Conservation (phyloP, 2,329 filamentous ascomycete genomes). For the Fusarium decemcellulare region DNA sequence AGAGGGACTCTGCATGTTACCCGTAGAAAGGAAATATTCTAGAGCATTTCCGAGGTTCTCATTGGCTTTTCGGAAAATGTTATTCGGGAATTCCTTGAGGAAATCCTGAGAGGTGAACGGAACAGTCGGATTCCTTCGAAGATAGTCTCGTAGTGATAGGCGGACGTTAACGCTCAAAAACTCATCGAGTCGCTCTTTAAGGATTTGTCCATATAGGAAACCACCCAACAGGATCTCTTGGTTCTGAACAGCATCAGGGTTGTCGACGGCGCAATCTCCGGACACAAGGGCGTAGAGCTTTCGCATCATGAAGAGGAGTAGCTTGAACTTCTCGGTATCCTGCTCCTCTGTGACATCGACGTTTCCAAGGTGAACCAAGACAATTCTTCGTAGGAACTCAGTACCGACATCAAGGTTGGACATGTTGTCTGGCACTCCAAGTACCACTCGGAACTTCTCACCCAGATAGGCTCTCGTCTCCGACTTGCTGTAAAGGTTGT, state of each 20-base stretch:
- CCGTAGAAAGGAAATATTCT: conserved; percentile 97
- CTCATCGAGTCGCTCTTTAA: conserved; percentile 96
- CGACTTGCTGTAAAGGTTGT: conserved; percentile 84
- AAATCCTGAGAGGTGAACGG: conserved; percentile 86
- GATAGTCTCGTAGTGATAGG: conserved; percentile 68
- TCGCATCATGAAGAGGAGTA: conserved; percentile 95
- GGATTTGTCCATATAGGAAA: conserved; percentile 93
- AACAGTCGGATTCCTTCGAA: conserved; percentile 70
- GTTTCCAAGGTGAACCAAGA: conserved; percentile 92
- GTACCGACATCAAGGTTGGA: conserved; percentile 91
- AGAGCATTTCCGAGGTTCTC: conserved; percentile 90
- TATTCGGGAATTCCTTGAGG: conserved; percentile 81
- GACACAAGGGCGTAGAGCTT: conserved; percentile 95
- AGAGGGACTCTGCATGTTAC: conserved; percentile 91
- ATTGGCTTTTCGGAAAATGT: conserved; percentile 85
- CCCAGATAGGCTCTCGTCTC: conserved; percentile 91
- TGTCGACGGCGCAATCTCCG: conserved; percentile 93
- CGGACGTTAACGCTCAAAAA: conserved; percentile 75
- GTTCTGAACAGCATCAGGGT: conserved; percentile 96
- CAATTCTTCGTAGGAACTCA: conserved; percentile 91
- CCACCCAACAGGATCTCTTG: conserved; percentile 95
- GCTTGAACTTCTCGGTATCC: conserved; percentile 92
- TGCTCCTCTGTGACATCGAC: conserved; percentile 86
- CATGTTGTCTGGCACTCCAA: conserved; percentile 87
- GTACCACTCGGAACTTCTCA: conserved; percentile 89